Evolutionary conservation across 2,329 filamentous ascomycete species (phyloP).

Genomic region (Phyllosticta citrichinensis): DNA sequence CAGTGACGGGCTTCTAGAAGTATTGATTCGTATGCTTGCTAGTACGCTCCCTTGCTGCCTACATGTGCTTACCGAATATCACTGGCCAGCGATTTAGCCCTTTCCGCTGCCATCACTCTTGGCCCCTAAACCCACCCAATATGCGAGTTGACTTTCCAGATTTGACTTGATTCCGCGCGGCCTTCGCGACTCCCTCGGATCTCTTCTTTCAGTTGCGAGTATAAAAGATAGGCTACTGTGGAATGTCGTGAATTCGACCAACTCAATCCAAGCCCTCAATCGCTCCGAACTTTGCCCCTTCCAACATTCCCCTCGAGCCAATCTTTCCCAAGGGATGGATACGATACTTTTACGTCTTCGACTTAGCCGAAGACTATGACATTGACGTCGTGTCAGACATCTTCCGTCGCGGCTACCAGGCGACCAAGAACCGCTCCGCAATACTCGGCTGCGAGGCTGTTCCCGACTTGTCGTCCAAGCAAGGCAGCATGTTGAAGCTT

Average conservation of each 20-base stretch:
- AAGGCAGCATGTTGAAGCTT: neutral
- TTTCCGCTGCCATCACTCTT: neutral
- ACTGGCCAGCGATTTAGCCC: neutral
- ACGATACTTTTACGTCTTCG: constrained; percentile 1
- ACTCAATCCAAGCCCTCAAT: neutral
- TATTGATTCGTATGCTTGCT: neutral
- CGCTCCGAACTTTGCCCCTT: neutral
- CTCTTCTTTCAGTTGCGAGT: neutral
- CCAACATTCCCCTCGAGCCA: neutral
- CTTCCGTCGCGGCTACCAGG: neutral
- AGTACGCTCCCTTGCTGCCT: neutral
- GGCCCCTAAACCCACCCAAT: neutral
- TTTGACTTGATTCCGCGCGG: neutral
- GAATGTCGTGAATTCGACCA: neutral
- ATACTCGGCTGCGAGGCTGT: constrained; percentile 1
- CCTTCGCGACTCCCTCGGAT: neutral
- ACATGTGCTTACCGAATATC: no score
- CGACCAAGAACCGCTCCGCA: neutral
- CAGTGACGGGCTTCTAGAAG: no score
- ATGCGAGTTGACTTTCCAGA: neutral
- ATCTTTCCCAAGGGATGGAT: neutral
- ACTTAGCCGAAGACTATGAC: neutral
- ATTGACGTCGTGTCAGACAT: neutral
- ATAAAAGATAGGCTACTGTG: neutral
- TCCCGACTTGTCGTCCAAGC: neutral